Percentiles rank a stretch among this genome's conserved stretches.
phyloP scores from a whole-genome alignment of 2,329 filamentous ascomycete genomes.

The Nigrospora oryzae region DNA sequence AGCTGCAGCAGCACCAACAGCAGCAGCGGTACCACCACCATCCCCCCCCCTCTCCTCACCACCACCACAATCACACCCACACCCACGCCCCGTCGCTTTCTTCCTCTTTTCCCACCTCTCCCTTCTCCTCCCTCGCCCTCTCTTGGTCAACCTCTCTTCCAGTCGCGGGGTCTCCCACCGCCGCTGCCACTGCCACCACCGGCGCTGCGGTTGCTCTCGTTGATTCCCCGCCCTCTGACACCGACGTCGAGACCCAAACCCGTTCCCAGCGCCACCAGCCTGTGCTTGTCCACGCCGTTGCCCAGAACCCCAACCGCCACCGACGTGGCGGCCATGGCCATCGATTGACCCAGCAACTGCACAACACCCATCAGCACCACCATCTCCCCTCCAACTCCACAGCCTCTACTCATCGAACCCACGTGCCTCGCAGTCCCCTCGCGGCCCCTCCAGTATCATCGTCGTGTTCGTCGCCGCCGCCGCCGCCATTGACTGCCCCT shows the following conservation, averaged over 20 bases:
- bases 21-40: not conserved
- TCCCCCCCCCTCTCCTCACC: no score
- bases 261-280: no score
- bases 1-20: not conserved
- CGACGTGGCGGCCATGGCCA: not conserved
- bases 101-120: not conserved
- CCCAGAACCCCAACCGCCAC: no score
- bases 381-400: not conserved
- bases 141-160: not conserved
- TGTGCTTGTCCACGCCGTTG: no score
- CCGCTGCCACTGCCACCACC: not conserved
- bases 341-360: not conserved
- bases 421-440: no score
- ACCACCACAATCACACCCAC: no score
- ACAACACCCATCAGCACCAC: not conserved
- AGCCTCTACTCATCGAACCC: no score
- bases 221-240: no score
- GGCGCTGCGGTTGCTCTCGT: no score
- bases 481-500: no score
- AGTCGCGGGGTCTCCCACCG: not conserved
- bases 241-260: no score
- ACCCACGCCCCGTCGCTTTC: not conserved
- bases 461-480: no score
- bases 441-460: not conserved
- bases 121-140: not conserved